Conservation (phyloP, 768 basidiomycete species). For the Paxillus involutus region DNA sequence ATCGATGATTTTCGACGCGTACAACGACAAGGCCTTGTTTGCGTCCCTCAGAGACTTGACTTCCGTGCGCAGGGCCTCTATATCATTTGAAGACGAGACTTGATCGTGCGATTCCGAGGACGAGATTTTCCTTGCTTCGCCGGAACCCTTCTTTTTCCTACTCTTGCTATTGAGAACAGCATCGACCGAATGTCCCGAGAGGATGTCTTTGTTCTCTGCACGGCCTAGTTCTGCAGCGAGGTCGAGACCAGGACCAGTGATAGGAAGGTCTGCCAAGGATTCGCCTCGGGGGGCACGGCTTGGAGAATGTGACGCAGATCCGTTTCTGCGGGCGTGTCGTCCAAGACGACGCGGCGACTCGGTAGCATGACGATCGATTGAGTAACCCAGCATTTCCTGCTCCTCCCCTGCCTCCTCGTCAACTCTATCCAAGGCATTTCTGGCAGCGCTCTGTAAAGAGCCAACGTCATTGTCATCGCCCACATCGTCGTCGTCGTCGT, state of each 20-base stretch:
- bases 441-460: slow-evolving; percentile 55
- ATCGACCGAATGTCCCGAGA: slow-evolving; percentile 55
- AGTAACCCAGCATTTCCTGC: slow-evolving; percentile 39
- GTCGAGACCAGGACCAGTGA: slow-evolving; percentile 87
- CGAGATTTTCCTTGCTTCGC: slow-evolving; percentile 32
- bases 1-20: slow-evolving; percentile 98
- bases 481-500: slow-evolving; percentile 29
- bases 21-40: slow-evolving; percentile 92
- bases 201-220: slow-evolving; percentile 84
- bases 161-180: slow-evolving; percentile 44
- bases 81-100: slow-evolving; percentile 49
- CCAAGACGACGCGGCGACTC: slow-evolving; percentile 41
- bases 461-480: slow-evolving; percentile 47
- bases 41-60: slow-evolving; percentile 93
- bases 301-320: slow-evolving; percentile 52
- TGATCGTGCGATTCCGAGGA: slow-evolving; percentile 42
- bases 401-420: slow-evolving; percentile 49
- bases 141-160: slow-evolving; percentile 42
- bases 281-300: slow-evolving; percentile 57
- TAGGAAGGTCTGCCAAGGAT: slow-evolving; percentile 82
- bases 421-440: slow-evolving; percentile 62
- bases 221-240: slow-evolving; percentile 90
- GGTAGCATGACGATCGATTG: slow-evolving; percentile 37
- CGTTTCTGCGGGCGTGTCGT: slow-evolving; percentile 51
- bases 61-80: slow-evolving; percentile 78